phyloP scores from a whole-genome alignment of 2,329 filamentous ascomycete species.

The Colletotrichum spaethianum region DNA sequence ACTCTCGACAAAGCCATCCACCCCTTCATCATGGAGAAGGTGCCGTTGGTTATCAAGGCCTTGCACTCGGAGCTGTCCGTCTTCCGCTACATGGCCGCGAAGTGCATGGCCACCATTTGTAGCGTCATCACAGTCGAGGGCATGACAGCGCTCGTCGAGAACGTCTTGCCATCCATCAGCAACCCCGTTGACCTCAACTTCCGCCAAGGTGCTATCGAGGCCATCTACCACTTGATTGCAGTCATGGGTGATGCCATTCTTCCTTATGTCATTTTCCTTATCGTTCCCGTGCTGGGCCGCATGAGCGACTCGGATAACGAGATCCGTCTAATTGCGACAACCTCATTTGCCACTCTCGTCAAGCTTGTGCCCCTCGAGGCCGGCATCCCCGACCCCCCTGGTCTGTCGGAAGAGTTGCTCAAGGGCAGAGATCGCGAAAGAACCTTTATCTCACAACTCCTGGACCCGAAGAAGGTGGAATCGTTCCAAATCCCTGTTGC shows the following conservation, averaged over 20 bases:
- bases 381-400: constrained; percentile 95
- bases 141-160: constrained; percentile 95
- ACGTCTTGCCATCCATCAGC: constrained; percentile 91
- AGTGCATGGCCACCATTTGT: constrained; percentile 97
- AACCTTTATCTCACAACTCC: constrained; percentile 95
- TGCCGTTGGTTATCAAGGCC: constrained; percentile 89
- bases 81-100: constrained; percentile 95
- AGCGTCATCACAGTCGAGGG: constrained; percentile 95
- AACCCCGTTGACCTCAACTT: constrained; percentile 90
- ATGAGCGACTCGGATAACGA: constrained; percentile 99
- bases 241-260: constrained; percentile 98
- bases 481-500: constrained; percentile 93
- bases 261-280: constrained; percentile 98
- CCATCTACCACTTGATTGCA: constrained; percentile 95
- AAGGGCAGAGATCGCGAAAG: constrained; percentile 93
- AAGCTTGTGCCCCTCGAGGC: constrained; percentile 97
- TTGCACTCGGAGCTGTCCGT: constrained; percentile 91
- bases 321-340: constrained; percentile 93
- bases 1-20: constrained; percentile 84
- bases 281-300: constrained; percentile 94
- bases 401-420: constrained; percentile 88
- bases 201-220: constrained; percentile 94
- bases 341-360: constrained; percentile 95
- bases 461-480: constrained; percentile 97
- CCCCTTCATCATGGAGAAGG: constrained; percentile 84